phyloP scores from a whole-genome alignment of 441 rosid species.

The Aquilaria agallochum region DNA sequence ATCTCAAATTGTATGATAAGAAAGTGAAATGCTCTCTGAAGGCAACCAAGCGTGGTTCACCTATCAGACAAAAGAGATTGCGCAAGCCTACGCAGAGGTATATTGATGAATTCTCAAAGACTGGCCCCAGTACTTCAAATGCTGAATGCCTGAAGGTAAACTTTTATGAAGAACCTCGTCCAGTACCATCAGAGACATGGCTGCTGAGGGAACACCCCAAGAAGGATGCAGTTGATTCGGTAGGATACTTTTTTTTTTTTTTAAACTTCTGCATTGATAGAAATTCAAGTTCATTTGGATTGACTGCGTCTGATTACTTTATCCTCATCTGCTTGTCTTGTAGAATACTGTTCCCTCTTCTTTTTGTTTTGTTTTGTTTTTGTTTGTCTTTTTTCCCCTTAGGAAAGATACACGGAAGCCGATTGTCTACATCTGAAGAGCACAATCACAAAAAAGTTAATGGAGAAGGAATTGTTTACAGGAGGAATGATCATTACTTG shows the following conservation, averaged over 20 bases:
- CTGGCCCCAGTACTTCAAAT: constrained; percentile 17
- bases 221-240: constrained; percentile 31
- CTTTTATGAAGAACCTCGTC: constrained; percentile 23
- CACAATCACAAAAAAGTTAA: too few species aligned
- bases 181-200: constrained; percentile 30
- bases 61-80: constrained; percentile 32
- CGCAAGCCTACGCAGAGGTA: constrained; percentile 48
- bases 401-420: too few species aligned
- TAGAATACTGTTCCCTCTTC: neutral
- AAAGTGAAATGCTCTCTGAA: constrained; percentile 33
- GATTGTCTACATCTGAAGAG: too few species aligned
- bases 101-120: constrained; percentile 44
- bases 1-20: constrained; percentile 33
- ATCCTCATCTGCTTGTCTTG: neutral
- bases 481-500: too few species aligned
- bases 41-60: constrained; percentile 14
- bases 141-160: constrained; percentile 27
- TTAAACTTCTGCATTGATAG: neutral
- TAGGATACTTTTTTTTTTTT: constrained; percentile 22
- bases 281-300: neutral
- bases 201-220: constrained; percentile 34
- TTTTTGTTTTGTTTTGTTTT: neutral
- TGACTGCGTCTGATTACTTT: neutral
- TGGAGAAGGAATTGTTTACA: too few species aligned
- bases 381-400: neutral